Conservation (phyloP, 2,329 filamentous ascomycete species). For the Lasiodiplodia citricola region DNA sequence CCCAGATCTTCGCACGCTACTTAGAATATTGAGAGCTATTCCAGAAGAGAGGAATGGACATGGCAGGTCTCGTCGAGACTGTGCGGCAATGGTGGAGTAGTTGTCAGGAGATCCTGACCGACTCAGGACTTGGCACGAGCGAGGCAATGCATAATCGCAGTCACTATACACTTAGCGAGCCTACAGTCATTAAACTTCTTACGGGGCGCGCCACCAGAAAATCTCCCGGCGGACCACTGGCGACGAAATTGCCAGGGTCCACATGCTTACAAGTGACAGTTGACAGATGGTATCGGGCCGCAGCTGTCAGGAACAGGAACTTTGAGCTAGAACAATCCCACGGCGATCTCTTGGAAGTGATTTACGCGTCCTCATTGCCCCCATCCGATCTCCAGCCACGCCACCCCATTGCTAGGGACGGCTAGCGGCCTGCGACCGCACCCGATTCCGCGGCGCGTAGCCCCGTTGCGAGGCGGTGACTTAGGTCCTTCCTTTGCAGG, state of each 20-base stretch:
- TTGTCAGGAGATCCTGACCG: not conserved
- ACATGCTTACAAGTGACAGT: not conserved
- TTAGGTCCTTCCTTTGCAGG: not conserved
- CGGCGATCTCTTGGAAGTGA: not conserved
- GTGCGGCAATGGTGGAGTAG: not conserved
- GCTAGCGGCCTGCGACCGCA: too few species aligned
- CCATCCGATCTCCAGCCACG: too few species aligned
- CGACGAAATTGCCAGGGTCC: not conserved
- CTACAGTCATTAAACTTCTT: not conserved
- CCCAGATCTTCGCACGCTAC: too few species aligned
- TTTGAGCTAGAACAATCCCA: not conserved
- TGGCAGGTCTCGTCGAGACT: too few species aligned
- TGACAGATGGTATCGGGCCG: not conserved
- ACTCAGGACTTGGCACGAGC: not conserved
- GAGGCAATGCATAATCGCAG: not conserved
- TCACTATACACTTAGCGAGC: not conserved
- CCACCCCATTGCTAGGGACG: too few species aligned
- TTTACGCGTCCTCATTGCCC: not conserved
- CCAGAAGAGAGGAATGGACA: too few species aligned
- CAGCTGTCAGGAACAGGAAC: not conserved
- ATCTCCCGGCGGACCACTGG: not conserved
- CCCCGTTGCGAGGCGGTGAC: not conserved
- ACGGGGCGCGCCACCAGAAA: not conserved
- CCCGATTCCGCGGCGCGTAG: too few species aligned
- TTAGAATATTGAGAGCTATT: too few species aligned